Evolutionary conservation across 164 flowering plant species (phyloP).

Genomic region (Nelumbo lutea): DNA sequence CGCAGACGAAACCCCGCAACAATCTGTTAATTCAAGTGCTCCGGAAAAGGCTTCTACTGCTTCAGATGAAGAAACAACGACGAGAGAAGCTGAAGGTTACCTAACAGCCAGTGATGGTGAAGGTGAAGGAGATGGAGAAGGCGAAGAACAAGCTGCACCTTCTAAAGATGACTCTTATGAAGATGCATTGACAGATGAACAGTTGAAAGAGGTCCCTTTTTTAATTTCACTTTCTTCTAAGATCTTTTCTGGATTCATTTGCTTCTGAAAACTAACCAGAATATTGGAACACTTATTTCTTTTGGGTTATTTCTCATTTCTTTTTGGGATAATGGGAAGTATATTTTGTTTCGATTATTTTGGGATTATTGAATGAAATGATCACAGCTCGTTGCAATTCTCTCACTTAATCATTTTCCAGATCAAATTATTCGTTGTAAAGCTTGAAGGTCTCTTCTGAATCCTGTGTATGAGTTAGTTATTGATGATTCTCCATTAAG

Average conservation of each 20-base stretch:
- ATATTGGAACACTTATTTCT: too few relatives aligned
- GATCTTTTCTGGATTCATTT: not conserved
- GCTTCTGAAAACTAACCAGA: not conserved
- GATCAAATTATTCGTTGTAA: too few relatives aligned
- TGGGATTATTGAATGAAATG: too few relatives aligned
- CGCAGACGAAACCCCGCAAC: not conserved
- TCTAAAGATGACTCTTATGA: slow-evolving; percentile 18
- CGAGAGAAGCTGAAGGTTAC: slow-evolving; percentile 41
- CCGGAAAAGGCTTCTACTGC: not conserved
- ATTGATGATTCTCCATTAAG: too few relatives aligned
- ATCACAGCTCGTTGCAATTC: too few relatives aligned
- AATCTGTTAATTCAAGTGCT: not conserved
- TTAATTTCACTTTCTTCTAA: not conserved
- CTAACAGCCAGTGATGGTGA: slow-evolving; percentile 56
- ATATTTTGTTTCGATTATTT: too few relatives aligned
- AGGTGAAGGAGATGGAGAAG: slow-evolving; percentile 17
- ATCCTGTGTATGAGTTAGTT: too few relatives aligned
- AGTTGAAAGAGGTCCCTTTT: slow-evolving; percentile 19
- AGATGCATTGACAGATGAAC: slow-evolving; percentile 23
- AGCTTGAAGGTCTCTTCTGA: too few relatives aligned
- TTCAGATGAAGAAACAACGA: slow-evolving; percentile 4
- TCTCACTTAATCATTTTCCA: too few relatives aligned
- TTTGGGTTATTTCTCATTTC: too few relatives aligned
- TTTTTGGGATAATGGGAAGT: too few relatives aligned
- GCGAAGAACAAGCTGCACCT: not conserved